Evolutionary conservation across 2,329 filamentous ascomycete genomes (phyloP), one percentile per base, ranked within the genome.

Genomic region (Gnomoniopsis sp.): DNA sequence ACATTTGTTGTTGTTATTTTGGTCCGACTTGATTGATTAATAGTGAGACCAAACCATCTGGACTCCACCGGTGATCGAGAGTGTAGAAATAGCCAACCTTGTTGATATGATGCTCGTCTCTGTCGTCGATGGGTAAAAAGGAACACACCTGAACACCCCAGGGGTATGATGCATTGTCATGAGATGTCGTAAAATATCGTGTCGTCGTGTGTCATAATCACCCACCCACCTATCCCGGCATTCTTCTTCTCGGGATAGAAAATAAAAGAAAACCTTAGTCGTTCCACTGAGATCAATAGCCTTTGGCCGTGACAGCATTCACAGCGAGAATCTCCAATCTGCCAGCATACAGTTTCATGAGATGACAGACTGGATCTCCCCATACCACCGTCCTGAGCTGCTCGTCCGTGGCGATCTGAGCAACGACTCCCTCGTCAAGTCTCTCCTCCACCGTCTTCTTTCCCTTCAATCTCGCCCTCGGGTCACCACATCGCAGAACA

Each of bases 311-410:
- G 12, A 89, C 85, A 12, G 88, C 89, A 59, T 81, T 84, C 1
- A 87, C 85, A 12, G 89, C 89, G 57, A 96, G 72, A 3, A 78
- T 75, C 70, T 95, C 88, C 48, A 96, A 83, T 55, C 91, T 76
- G 21, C 80, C 82, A 15, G 84, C 84, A 72, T 96, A 96, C 21
- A 95, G 68, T 60, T 78, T 84, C 91, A 96, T 96, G 65, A 86
- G 79, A 74, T 96, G 91, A 69, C 86, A 88, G 47, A 91, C 77
- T 0, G 90, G 89, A 69, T 96, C 91, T 0, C 91, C 91, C 82
- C 91, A 96, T 3, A 96, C 78, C 0, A 92, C 81, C 1, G 78
- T 80, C 23, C 88, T 77, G 53, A 96, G 72, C 68, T 89, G 78
- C 47, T 87, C 83, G 63, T 95, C 89, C 0, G 77, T 82, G 10